Evolutionary conservation across 2,329 filamentous ascomycete genomes (phyloP), one percentile per base, ranked within the genome.

Genomic region (Rhynchosporium agropyri): DNA sequence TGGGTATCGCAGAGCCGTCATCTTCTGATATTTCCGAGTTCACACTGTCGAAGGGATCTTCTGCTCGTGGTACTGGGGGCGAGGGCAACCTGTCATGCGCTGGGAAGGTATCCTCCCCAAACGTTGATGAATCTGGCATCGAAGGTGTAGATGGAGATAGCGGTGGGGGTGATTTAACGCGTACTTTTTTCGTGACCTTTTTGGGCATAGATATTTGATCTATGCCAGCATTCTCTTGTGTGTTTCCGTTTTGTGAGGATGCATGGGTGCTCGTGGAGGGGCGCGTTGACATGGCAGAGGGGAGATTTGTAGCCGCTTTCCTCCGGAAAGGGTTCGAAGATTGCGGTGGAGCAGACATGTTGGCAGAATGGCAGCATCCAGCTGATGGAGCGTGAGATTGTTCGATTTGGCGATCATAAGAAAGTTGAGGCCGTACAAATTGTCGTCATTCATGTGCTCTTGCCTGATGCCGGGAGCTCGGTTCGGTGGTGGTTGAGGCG

Each of bases 101-200:
- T 43, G 64, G 48, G 40, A 69, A 66, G 42, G 48, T 70, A 63
- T 71, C 70, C 13, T 71, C 69, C 43, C 65, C 69, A 60, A 72
- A 63, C 8, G 70, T 73, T 3, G 76, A 74, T 70, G 82, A 83
- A 67, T 84, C 83, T 68, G 83, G 82, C 12, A 82, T 83, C 3
- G 69, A 69, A 5, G 73, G 73, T 33, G 72, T 83, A 10, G 69
- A 68, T 4, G 73, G 73, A 8, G 72, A 74, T n/a, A 82, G 81
- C 3, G 85, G 84, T 63, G 84, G 85, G 58, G 86, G 86, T 48
- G 85, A 87, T 72, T 87, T 81, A 8, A 89, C 83, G 71, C 87
- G 84, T 64, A 90, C 88, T 71, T 84, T 89, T 76, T 89, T 90
- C 74, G 67, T 64, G 33, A 65, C 61, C 48, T 71, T 73, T 63